These are phyloP conservation scores for Cystoderma amianthinum DNA, from an alignment of 768 basidiomycete genomes.

Conservation along the genomic window DNA sequence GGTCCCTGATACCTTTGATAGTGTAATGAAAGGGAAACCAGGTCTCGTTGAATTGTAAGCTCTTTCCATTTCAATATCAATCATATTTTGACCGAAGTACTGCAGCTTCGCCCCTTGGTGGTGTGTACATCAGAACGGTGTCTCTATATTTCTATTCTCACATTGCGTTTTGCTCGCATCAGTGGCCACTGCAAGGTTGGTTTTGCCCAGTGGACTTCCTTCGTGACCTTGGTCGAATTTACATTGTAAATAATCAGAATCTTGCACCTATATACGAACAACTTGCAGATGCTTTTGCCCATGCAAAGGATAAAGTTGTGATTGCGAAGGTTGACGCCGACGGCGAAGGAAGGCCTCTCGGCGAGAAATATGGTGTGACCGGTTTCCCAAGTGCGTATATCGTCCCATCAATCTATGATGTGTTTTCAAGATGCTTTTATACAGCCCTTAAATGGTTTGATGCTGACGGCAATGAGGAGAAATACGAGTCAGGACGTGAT, in stretches of 20 bases:
- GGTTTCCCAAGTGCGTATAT: slow-evolving; percentile 78
- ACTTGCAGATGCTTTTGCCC: slow-evolving; percentile 79
- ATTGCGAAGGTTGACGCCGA: slow-evolving; percentile 94
- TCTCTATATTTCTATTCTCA: background rate
- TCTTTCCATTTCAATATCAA: background rate
- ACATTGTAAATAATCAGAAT: slow-evolving; percentile 37
- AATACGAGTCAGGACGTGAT: slow-evolving; percentile 76
- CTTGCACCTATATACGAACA: slow-evolving; percentile 87
- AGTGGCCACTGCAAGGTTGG: slow-evolving; percentile 86
- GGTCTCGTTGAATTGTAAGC: slow-evolving; percentile 90
- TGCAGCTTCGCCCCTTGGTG: slow-evolving; percentile 85
- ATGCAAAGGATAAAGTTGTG: slow-evolving; percentile 74
- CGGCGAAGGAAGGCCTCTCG: slow-evolving; percentile 72
- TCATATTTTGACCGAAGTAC: background rate
- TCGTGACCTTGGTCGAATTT: background rate
- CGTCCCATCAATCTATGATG: background rate
- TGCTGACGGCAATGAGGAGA: slow-evolving; percentile 53
- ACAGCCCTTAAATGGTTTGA: slow-evolving; percentile 91
- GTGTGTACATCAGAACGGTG: slow-evolving; percentile 28
- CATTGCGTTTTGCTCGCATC: slow-evolving; percentile 1
- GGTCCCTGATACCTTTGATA: slow-evolving; percentile 67
- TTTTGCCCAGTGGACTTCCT: too few species aligned
- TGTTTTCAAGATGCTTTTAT: too few species aligned
- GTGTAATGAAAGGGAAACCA: slow-evolving; percentile 65
- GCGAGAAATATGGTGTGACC: slow-evolving; percentile 69